Conservation (phyloP, 176 grass and related monocot genomes). For the Carex pumila region DNA sequence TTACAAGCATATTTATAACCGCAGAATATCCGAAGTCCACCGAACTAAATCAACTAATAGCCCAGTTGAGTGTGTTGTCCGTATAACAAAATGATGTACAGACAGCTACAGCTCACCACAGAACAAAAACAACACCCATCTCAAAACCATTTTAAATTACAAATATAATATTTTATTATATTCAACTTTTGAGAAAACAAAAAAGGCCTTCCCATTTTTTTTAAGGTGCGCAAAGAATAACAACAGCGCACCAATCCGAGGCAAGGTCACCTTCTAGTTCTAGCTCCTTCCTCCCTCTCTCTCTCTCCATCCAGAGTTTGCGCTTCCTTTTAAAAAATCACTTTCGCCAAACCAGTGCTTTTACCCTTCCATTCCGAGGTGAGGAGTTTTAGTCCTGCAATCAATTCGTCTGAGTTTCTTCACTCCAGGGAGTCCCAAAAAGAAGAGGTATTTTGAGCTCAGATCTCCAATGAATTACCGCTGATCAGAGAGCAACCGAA, state of each 20-base stretch:
- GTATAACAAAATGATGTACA: neutral
- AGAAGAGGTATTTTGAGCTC: neutral
- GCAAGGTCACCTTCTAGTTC: neutral
- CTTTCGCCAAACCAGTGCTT: neutral
- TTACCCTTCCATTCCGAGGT: neutral
- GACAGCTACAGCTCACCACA: slow-evolving; percentile 6
- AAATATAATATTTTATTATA: neutral
- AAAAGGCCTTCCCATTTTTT: neutral
- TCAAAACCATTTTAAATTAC: neutral
- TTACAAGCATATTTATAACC: neutral
- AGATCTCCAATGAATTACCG: neutral
- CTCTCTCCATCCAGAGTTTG: neutral
- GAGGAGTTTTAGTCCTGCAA: too few species aligned
- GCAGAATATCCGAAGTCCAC: neutral
- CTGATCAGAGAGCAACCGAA: neutral
- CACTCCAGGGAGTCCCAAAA: neutral
- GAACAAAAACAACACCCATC: neutral
- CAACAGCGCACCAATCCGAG: neutral
- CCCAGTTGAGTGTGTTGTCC: neutral
- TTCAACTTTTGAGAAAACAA: neutral
- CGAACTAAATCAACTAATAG: neutral
- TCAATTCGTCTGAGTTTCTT: neutral
- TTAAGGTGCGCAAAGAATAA: slow-evolving; percentile 19
- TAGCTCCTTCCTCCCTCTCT: neutral
- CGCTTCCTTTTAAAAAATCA: neutral